Percentiles rank a stretch among this genome's conserved stretches.
phyloP scores from a whole-genome alignment of 345 rosid genomes.

The Triadica sebifera region DNA sequence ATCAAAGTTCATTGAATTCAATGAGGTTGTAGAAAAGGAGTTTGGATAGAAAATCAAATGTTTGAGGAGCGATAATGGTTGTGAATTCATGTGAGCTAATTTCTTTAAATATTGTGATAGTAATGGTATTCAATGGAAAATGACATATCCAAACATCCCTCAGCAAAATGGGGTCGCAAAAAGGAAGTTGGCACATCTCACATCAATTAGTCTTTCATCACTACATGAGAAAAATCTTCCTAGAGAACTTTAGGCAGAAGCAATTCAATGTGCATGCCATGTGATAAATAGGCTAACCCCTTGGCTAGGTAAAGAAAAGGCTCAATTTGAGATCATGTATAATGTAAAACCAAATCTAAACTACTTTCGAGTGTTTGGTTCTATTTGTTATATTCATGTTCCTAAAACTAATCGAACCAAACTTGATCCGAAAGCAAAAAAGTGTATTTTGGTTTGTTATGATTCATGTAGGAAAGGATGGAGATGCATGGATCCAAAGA shows the following conservation, averaged over 20 bases:
- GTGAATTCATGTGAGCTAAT: background rate
- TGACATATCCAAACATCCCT: background rate
- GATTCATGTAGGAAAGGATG: slow-evolving; percentile 19
- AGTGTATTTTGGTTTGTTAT: slow-evolving; percentile 21
- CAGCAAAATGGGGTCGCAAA: slow-evolving; percentile 2
- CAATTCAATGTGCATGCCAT: slow-evolving; percentile 9
- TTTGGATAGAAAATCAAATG: slow-evolving; percentile 10
- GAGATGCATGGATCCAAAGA: slow-evolving; percentile 26
- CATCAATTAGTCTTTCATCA: slow-evolving; percentile 3
- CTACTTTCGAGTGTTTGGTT: slow-evolving; percentile 17
- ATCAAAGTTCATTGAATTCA: background rate
- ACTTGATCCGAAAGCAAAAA: slow-evolving; percentile 13
- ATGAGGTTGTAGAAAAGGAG: background rate
- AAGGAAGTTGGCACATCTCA: slow-evolving; percentile 15
- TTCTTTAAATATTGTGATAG: background rate
- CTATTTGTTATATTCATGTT: slow-evolving; percentile 12
- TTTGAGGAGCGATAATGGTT: slow-evolving; percentile 1
- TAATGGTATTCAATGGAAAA: background rate
- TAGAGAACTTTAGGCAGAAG: slow-evolving; percentile 7
- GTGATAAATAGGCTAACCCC: slow-evolving; percentile 7
- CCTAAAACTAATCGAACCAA: slow-evolving; percentile 11
- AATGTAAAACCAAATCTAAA: slow-evolving; percentile 10
- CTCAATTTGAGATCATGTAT: slow-evolving; percentile 2
- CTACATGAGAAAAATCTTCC: slow-evolving; percentile 13
- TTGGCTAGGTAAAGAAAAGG: background rate